phyloP scores from a whole-genome alignment of 139 green algal genomes.

The Coelastrella sp. region DNA sequence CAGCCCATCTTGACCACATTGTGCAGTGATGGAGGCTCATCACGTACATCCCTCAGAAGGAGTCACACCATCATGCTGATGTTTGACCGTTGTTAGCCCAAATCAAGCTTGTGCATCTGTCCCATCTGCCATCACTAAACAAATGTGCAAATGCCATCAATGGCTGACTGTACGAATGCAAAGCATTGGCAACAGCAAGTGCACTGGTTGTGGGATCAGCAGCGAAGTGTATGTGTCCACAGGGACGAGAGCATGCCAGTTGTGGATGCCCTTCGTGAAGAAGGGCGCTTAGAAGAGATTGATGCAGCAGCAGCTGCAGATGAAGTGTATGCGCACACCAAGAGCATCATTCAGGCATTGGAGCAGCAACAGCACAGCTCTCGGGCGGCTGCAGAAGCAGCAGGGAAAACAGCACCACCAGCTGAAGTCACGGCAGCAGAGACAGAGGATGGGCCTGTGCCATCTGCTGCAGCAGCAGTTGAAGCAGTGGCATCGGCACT shows the following conservation, averaged over 20 bases:
- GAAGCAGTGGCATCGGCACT: not conserved
- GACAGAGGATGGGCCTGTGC: not conserved
- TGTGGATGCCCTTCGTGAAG: conserved; percentile 50
- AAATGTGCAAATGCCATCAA: no score
- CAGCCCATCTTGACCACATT: no score
- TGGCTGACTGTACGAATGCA: no score
- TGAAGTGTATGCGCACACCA: conserved; percentile 49
- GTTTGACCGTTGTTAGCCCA: no score
- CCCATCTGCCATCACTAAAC: no score
- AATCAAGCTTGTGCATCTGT: no score
- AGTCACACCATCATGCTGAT: no score
- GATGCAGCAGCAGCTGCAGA: conserved; percentile 40
- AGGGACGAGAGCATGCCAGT: conserved; percentile 56
- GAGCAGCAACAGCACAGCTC: not conserved
- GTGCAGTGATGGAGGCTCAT: no score
- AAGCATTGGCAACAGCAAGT: no score
- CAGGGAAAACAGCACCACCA: not conserved
- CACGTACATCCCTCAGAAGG: no score
- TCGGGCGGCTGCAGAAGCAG: not conserved
- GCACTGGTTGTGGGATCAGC: conserved; percentile 18
- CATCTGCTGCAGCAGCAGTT: not conserved
- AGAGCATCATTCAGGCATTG: conserved; percentile 47
- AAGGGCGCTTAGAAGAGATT: conserved; percentile 50
- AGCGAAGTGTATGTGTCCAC: not conserved
- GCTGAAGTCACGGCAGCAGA: not conserved